Evolutionary conservation across 2,329 filamentous ascomycete species (phyloP), one percentile per base, ranked within the genome.

Genomic region (Setomelanomma holmii): DNA sequence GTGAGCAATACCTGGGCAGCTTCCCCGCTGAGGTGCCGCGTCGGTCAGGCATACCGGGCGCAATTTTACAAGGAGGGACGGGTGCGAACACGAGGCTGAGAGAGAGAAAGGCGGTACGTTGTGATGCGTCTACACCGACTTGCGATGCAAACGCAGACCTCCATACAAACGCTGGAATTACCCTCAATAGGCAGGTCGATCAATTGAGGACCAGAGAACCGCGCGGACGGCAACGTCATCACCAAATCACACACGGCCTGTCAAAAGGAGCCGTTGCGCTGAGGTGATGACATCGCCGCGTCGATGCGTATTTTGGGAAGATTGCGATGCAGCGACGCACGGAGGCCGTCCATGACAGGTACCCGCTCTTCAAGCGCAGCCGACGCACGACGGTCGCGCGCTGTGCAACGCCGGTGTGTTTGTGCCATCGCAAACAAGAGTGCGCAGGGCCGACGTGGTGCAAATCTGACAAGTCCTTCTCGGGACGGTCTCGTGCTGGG

Each of bases 281-380:
- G 42, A 41, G 35, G 20, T 36, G 21, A 53, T 55, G 49, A 55
- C 54, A 53, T 55, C 49, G 49, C 36, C 27, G 19, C 40, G 8
- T 24, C 45, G 47, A 14, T 45, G 24, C 22, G 46, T 41, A 36
- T 45, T 51, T 42, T 54, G 41, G 46, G 47, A 40, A 57, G 51
- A 60, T 60, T 60, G 53, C 44, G 53, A 55, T 55, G 47, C 46
- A 27, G 30, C 51, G 33, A 40, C 23, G 52, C 53, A 49, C 53
- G 45, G 47, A 35, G 39, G 33, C 11, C 21, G n/a, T 14, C 44
- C 44, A 35, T 27, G 42, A 39, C 41, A 44, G 51, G 45, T 58
- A 44, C 51, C 44, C 49, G 45, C 46, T 21, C 45, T n/a, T n/a
- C 30, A 41, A 22, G 39, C 30, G 27, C 22, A 43, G 27, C 41